Conservation (phyloP, 2,329 filamentous ascomycete genomes). For the Trichoderma sp. region DNA sequence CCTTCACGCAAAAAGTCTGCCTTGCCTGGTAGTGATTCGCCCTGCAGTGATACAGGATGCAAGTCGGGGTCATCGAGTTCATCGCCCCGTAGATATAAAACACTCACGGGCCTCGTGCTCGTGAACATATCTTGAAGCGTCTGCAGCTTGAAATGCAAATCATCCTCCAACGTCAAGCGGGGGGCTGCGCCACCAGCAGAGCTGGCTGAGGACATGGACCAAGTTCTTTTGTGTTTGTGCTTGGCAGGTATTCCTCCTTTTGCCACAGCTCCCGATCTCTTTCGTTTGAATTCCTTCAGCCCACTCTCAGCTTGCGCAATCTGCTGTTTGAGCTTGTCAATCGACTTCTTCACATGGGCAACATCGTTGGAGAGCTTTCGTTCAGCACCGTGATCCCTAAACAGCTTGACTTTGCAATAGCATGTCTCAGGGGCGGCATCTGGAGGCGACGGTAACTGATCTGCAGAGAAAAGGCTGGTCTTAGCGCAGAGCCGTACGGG, state of each 20-base stretch:
- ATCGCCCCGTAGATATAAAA: slow-evolving; percentile 73
- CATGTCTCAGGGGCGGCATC: slow-evolving; percentile 67
- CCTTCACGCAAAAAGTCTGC: slow-evolving; percentile 46
- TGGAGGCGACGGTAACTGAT: slow-evolving; percentile 47
- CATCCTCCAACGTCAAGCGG: slow-evolving; percentile 64
- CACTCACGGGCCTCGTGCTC: slow-evolving; percentile 74
- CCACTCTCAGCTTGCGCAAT: slow-evolving; percentile 74
- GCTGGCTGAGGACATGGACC: slow-evolving; percentile 85
- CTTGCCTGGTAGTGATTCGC: slow-evolving; percentile 63
- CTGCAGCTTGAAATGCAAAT: slow-evolving; percentile 74
- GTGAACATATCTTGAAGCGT: slow-evolving; percentile 85
- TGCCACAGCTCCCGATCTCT: slow-evolving; percentile 51
- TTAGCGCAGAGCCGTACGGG: slow-evolving; percentile 91
- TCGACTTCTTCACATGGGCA: slow-evolving; percentile 91
- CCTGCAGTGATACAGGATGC: slow-evolving; percentile 70
- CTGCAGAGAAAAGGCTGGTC: slow-evolving; percentile 65
- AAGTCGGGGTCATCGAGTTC: slow-evolving; percentile 77
- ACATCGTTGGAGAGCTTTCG: slow-evolving; percentile 93
- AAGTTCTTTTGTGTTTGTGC: slow-evolving; percentile 87
- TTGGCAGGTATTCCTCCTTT: slow-evolving; percentile 66
- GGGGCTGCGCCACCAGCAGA: slow-evolving; percentile 49
- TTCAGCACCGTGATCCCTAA: slow-evolving; percentile 93
- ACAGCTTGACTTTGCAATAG: slow-evolving; percentile 96
- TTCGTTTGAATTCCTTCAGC: slow-evolving; percentile 66
- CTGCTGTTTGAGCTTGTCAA: slow-evolving; percentile 94